Conservation (phyloP, 208 protist species). For the Trypanosoma avium region DNA sequence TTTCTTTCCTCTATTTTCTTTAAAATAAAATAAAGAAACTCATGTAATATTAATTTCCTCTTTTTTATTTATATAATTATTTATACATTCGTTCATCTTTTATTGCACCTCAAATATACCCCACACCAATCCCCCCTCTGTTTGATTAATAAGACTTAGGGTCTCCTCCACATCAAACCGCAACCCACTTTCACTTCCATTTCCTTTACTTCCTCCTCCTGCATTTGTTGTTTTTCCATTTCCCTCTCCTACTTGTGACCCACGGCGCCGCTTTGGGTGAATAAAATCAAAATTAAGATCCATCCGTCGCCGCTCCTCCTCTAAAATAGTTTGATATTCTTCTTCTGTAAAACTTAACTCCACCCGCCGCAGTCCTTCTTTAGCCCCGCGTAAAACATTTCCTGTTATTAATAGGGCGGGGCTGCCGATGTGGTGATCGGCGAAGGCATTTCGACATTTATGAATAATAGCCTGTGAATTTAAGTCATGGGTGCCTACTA, state of each 20-base stretch:
- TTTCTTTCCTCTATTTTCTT: not conserved
- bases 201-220: too few relatives aligned
- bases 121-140: constrained; percentile 70
- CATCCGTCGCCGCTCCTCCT: constrained; percentile 35
- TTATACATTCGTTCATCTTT: not conserved
- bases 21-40: not conserved
- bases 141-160: constrained; percentile 47
- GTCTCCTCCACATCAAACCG: constrained; percentile 65
- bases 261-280: constrained; percentile 13
- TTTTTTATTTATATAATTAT: not conserved
- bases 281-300: constrained; percentile 28
- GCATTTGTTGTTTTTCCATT: too few relatives aligned
- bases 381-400: constrained; percentile 4
- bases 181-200: too few relatives aligned
- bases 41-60: not conserved
- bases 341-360: constrained; percentile 51
- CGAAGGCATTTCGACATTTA: constrained; percentile 69
- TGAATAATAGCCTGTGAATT: constrained; percentile 68
- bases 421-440: not conserved
- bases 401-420: not conserved
- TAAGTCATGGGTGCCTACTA: constrained; percentile 64
- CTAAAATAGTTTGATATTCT: constrained; percentile 40
- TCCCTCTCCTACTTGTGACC: not conserved
- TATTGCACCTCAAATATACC: constrained; percentile 60
- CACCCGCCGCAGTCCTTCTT: constrained; percentile 11